Evolutionary conservation across 1,139 yeast genomes (phyloP).

Genomic region (Pichia sp.): DNA sequence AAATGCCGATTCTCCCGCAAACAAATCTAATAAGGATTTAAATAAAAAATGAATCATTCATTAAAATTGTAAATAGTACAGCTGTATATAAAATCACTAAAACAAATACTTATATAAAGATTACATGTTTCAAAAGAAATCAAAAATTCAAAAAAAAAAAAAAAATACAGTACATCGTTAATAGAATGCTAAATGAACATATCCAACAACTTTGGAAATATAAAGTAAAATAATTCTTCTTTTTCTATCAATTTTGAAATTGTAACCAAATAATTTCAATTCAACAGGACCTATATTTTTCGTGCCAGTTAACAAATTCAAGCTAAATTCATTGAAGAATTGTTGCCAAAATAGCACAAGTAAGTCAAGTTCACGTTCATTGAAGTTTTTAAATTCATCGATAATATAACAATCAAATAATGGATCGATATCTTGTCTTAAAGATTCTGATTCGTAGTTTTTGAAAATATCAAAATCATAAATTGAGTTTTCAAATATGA

Average conservation of each 20-base stretch:
- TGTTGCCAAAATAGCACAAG: conserved; percentile 22
- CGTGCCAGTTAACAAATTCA: conserved; percentile 13
- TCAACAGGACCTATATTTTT: conserved; percentile 1
- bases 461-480: conserved; percentile 17
- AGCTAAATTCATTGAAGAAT: conserved; percentile 12
- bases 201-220: conserved; percentile 19
- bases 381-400: conserved; percentile 17
- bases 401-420: conserved; percentile 16
- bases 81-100: background rate
- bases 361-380: conserved; percentile 15
- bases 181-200: conserved; percentile 19
- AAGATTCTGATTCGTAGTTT: conserved; percentile 18
- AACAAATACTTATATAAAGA: background rate
- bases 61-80: background rate
- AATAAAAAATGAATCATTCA: background rate
- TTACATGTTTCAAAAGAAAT: background rate
- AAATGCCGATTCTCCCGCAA: background rate
- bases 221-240: conserved; percentile 20
- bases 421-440: conserved; percentile 18
- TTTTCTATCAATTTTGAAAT: conserved; percentile 17
- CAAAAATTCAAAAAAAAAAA: background rate
- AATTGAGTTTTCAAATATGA: conserved; percentile 19
- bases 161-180: background rate
- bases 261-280: conserved; percentile 24
- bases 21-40: background rate